Conservation (phyloP, 1,284 basidiomycete species). For the Sphagnurus paluster region DNA sequence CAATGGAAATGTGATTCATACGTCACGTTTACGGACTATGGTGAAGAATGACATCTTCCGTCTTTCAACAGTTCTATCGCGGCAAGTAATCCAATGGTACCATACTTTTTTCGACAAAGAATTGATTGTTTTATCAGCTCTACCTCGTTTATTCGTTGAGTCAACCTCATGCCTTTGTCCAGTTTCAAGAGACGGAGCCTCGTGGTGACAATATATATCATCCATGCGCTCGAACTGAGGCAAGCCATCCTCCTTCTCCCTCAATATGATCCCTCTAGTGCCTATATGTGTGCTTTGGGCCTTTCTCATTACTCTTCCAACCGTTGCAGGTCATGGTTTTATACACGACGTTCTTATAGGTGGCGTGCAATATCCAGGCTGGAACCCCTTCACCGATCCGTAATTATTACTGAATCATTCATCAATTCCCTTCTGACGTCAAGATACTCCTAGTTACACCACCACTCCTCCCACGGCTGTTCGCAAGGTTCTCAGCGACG, state of each 20-base stretch:
- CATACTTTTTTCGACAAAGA: no score
- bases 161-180: background rate
- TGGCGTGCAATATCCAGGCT: slow-evolving; percentile 33
- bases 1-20: no score
- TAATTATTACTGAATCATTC: slow-evolving; percentile 13
- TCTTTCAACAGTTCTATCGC: no score
- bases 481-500: slow-evolving; percentile 35
- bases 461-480: slow-evolving; percentile 28
- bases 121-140: background rate
- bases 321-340: slow-evolving; percentile 33
- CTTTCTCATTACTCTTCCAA: slow-evolving; percentile 7
- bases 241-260: background rate
- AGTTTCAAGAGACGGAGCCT: background rate
- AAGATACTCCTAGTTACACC: slow-evolving; percentile 25
- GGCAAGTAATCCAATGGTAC: no score
- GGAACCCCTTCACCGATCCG: slow-evolving; percentile 39
- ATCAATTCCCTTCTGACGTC: slow-evolving; percentile 2
- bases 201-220: background rate
- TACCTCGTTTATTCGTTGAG: background rate
- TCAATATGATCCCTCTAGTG: slow-evolving; percentile 3
- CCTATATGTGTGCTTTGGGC: slow-evolving; percentile 6
- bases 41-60: no score
- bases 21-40: no score
- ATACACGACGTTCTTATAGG: slow-evolving; percentile 31
- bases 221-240: background rate